Percentiles rank a stretch among this genome's conserved stretches.
These are phyloP conservation scores for Diaporthe humulicola DNA, from an alignment of 2,329 filamentous ascomycete genomes.

Conservation along the genomic window DNA sequence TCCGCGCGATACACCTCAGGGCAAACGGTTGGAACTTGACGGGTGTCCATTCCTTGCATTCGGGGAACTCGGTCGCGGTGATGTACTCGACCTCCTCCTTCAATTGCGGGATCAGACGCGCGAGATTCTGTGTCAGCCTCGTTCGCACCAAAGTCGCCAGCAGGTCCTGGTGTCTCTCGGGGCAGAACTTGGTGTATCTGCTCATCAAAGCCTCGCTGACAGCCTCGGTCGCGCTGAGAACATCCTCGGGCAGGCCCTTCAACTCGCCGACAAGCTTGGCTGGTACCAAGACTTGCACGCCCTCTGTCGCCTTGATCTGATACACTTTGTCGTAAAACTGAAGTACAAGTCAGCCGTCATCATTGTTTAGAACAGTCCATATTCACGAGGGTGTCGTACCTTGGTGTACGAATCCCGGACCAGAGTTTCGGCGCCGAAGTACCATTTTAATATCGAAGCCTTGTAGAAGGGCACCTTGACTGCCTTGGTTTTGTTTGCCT, in stretches of 20 bases:
- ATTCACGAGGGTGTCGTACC: conserved; percentile 46
- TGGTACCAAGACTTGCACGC: conserved; percentile 62
- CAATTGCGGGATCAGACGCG: conserved; percentile 59
- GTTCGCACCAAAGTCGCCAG: conserved; percentile 59
- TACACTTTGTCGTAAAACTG: conserved; percentile 64
- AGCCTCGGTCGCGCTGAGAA: conserved; percentile 62
- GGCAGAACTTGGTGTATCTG: conserved; percentile 64
- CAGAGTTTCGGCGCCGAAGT: conserved; percentile 62
- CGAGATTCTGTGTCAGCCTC: conserved; percentile 62
- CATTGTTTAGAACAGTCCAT: background rate
- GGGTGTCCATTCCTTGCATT: conserved; percentile 67
- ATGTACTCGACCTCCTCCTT: conserved; percentile 62
- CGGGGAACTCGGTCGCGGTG: conserved; percentile 61
- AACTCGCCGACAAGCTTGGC: conserved; percentile 59
- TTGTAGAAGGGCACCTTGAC: conserved; percentile 61
- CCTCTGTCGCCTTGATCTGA: conserved; percentile 65
- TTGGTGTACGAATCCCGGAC: conserved; percentile 64
- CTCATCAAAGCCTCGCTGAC: conserved; percentile 64
- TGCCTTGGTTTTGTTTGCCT: conserved; percentile 47
- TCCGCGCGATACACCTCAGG: conserved; percentile 63
- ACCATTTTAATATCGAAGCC: conserved; percentile 63
- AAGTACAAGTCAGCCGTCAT: background rate
- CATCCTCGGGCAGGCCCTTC: conserved; percentile 62
- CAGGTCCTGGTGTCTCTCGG: conserved; percentile 60
- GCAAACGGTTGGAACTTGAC: conserved; percentile 66